Evolutionary conservation across 306 rosid genomes (phyloP), one percentile per base, ranked within the genome.

Genomic region (Cicer arietinum): DNA sequence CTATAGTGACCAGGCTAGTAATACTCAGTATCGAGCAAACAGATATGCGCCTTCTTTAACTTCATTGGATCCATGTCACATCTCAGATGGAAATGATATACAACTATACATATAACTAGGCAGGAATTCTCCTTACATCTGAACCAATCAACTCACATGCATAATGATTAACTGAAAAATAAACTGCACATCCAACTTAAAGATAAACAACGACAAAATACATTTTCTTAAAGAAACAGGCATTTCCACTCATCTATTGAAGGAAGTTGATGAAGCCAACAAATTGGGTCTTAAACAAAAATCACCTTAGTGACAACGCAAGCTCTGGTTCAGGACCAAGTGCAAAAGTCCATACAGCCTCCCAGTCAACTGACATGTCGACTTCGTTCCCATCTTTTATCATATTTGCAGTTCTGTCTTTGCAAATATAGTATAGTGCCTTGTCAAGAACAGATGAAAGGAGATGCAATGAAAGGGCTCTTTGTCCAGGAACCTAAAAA

Each of bases 301-400:
- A 41, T 80, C 57, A 94, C 99, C 99, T 92, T 6, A 94, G 89
- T 41, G 99, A 82, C 77, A 92, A 88, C 65, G 84, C 84, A 5
- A 94, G 99, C 84, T 94, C 97, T 71, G 99, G 96, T 85, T 94
- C 95, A 57, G 99, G 97, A 71, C 99, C 99, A 59, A 94, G 92
- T 66, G 89, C 86, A 80, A 80, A 94, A 70, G 97, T 94, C 99
- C 99, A 94, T 76, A 94, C 62, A 68, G 99, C 97, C 73, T 86
- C 91, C 96, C 94, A 90, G 81, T 92, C 97, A 71, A 75, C 72
- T 84, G 85, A 82, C 66, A 79, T 85, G 71, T 82, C 80, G n/a
- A 51, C 78, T 68, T 77, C 74, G 74, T 65, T 75, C 77, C 80
- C 84, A 69, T 61, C 69, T 50, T 60, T 71, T 67, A 76, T n/a